Evolutionary conservation across 352 stramenopile genomes (phyloP), one percentile per base, ranked within the genome.

Genomic region (Labyrinthula sp.): DNA sequence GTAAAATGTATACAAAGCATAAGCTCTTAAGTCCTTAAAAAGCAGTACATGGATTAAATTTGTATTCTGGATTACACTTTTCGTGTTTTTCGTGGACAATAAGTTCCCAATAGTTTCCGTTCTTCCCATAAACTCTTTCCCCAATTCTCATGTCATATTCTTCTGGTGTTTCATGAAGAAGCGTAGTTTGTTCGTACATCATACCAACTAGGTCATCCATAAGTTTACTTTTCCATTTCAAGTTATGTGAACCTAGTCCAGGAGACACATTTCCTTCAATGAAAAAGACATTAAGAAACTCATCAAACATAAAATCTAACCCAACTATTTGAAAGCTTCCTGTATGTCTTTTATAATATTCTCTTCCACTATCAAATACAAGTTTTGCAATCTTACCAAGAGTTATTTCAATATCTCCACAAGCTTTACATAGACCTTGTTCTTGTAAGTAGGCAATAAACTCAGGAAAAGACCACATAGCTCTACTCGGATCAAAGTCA

Each of bases 291-390:
- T 52, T 52, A 25, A 52, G 43, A 28, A 38, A 47, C 10, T 18
- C 34, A 28, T 52, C 43, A 23, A 52, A 33, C 43, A 52, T 52
- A 46, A 52, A 52, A 28, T 52, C 43, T 10, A 52, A 28, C 12
- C 43, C 43, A 20, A 52, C 43, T 5, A 52, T 24, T 28, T 52
- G 43, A 3, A 52, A 52, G 3, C 31, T 45, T 9, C 43, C 43
- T 7, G 18, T 35, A 31, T 35, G 47, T 10, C 43, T 31, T 25
- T 52, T 52, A 35, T 52, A 52, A 35, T 52, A 49, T 12, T 18
- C 33, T 18, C 43, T 23, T 6, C 43, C 43, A 9, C 31, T 20
- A 17, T 52, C 43, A 12, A 52, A 52, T 18, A 52, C 43, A 1
- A 52, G 43, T 8, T 24, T 30, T 10, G 5, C 17, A 54, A 52